These are phyloP conservation scores for Cucumis sativus DNA, from an alignment of 306 rosid genomes.

Conservation along the genomic window Cucumber_9930_V3 NC_026657.2:14484501-14485000, in stretches of 20 bases:
- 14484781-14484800: background rate
- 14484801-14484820: background rate
- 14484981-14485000: background rate
- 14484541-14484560: background rate
- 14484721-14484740: background rate
- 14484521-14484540: background rate
- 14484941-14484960: background rate
- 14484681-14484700: background rate
- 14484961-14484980: background rate
- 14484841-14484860: background rate
- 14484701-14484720: background rate
- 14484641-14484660: background rate
- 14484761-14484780: background rate
- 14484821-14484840: no score
- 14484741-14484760: background rate
- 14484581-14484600: background rate
- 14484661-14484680: background rate
- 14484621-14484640: background rate
- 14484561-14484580: background rate
- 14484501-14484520: background rate
- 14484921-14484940: background rate
- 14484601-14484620: background rate
- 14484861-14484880: background rate
- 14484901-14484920: background rate
- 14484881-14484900: background rate